Base-by-base conservation (phyloP, 805 yeast genomes). In the Zygosaccharomyces rouxii region DNA sequence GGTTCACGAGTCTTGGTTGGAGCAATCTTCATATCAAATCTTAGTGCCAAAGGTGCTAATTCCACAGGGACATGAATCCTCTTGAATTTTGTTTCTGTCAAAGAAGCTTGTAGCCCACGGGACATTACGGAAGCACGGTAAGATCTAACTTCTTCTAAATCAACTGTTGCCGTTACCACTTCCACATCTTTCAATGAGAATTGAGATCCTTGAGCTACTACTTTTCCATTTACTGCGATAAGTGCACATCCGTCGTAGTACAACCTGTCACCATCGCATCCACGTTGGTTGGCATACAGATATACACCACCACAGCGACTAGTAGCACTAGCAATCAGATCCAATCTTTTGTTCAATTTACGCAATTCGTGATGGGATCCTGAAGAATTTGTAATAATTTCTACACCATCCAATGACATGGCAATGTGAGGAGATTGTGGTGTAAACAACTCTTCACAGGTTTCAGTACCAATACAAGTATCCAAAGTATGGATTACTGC, bases 291-390 rank as follows among this genome's bases (percentile, higher is more conserved):
- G 14, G 98, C 79, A 60, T 94, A 94, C 42, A 94, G 71, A 59
- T 94, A 94, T 23, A 94, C 80, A 30, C 99, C 99, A 46, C 99
- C 99, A 64, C 97, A 90, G 68, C 94, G 89, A 46, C 88, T 79
- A 2, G 98, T 90, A 1, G 99, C 98, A 63, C 88, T 96, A 13
- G 82, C 79, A 57, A 94, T 94, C 62, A 94, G 75, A 49, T 84
- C 79, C 72, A 94, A 73, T 59, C 99, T 78, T 5, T 88, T 82
- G 69, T 92, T 80, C 55, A 95, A 75, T 64, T 94, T 94, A 53
- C 99, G 76, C 54, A 94, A 75, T 70, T 94, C 97, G 65, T 94
- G 99, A 64, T 94, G 99, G n/a, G 96, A 86, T 1, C 99, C 99
- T 4, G 95, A 84, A 0, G 97, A 89, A 64, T 94, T 94, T 38